Evolutionary conservation across 805 yeast genomes (phyloP), one percentile per base, ranked within the genome.

Genomic region (Pichia sporocuriosa): DNA sequence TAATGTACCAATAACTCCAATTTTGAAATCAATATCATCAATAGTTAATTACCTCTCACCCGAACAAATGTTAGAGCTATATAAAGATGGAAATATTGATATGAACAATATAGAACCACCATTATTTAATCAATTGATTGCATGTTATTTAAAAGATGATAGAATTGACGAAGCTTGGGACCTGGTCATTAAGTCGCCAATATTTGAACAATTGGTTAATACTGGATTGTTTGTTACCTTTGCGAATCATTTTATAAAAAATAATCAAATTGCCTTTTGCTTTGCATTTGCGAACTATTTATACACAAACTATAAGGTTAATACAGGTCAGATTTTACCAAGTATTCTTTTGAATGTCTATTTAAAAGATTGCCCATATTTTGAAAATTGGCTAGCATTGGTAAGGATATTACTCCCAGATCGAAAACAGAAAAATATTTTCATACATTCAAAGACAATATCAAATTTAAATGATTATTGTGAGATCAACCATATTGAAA

Each of bases 241-340:
- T 42, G 38, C 44, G 32, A 39, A 40, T 10, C 48, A 58, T 32
- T 58, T 56, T 35, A 36, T 49, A n/a, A 30, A 29, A 4, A 44
- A 39, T 15, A 43, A 48, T 12, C 49, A 59, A 37, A n/a, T 56
- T 4, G 51, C 50, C 36, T 44, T 48, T 32, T 52, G 54, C 17
- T 40, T 57, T 43, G 59, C 64, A 13, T 44, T 57, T 29, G 41
- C 55, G 16, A 41, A 51, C 10, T 32, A 49, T n/a, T 51, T 56
- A 42, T 35, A 40, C 8, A 41, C 36, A 24, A 42, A 42, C 11
- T 54, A 50, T 29, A 29, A 42, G 4, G 28, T 43, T 2, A 35
- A 45, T 0, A 42, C 49, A 17, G 34, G 33, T n/a, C 43, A 41
- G n/a, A 31, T 47, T 19, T 31, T 58, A 9, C 47, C 49, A 12